phyloP scores from a whole-genome alignment of 805 yeast genomes.

The Hanseniaspora nectarophila region DNA sequence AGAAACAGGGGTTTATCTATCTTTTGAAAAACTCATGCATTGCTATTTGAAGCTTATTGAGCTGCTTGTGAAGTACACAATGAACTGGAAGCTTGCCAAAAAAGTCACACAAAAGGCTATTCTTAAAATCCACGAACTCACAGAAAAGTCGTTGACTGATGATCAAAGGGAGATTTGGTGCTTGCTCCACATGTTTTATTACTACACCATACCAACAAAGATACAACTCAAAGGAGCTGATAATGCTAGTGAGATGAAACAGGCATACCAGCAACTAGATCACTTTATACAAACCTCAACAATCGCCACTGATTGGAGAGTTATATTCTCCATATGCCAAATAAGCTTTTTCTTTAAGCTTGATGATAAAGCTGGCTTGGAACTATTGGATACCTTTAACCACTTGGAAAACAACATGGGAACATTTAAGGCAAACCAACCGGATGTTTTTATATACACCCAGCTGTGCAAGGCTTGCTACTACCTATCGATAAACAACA shows the following conservation, averaged over 20 bases:
- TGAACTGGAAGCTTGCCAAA: slow-evolving; percentile 1
- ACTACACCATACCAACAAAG: not conserved
- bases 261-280: not conserved
- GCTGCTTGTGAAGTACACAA: slow-evolving; percentile 25
- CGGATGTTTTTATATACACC: not conserved
- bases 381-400: not conserved
- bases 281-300: not conserved
- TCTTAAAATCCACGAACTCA: not conserved
- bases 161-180: not conserved
- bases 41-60: slow-evolving; percentile 23
- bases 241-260: not conserved
- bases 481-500: not conserved
- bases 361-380: not conserved
- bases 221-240: not conserved
- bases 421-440: not conserved
- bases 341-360: not conserved
- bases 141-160: not conserved
- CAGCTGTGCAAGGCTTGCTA: slow-evolving; percentile 1
- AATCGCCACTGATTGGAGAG: not conserved
- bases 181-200: not conserved
- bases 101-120: not conserved
- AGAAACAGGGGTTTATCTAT: not conserved
- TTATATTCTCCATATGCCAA: not conserved
- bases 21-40: slow-evolving; percentile 23
- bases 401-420: not conserved